Conservation (phyloP, 305 asterid genomes). For the Solanum hybrid region DNA sequence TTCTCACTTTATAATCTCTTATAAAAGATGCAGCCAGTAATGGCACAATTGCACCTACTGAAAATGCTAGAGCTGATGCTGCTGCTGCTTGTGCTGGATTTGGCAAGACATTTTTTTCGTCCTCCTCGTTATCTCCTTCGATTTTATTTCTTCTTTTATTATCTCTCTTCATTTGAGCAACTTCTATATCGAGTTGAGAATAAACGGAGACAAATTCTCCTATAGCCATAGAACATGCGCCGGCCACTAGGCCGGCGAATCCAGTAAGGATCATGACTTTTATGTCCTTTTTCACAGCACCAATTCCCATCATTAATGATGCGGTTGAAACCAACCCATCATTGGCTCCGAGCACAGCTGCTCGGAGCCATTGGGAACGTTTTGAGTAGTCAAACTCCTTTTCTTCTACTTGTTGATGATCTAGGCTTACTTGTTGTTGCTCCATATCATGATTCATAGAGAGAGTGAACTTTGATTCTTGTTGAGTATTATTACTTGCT, state of each 20-base stretch:
- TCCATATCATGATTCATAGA: constrained; percentile 16
- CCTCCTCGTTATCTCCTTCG: background rate
- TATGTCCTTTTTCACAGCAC: constrained; percentile 76
- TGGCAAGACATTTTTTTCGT: constrained; percentile 35
- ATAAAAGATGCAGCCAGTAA: constrained; percentile 77
- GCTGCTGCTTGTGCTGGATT: constrained; percentile 83
- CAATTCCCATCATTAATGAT: constrained; percentile 87
- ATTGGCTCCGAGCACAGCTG: constrained; percentile 92
- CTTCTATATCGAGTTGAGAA: constrained; percentile 77
- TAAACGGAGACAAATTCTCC: constrained; percentile 90
- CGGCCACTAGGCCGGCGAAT: constrained; percentile 86
- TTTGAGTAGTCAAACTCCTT: constrained; percentile 63
- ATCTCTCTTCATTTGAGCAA: constrained; percentile 57
- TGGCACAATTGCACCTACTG: constrained; percentile 82
- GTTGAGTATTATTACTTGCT: constrained; percentile 12
- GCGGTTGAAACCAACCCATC: constrained; percentile 92
- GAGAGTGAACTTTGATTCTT: constrained; percentile 22
- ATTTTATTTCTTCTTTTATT: constrained; percentile 17
- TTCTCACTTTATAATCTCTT: constrained; percentile 53
- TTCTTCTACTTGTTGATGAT: background rate
- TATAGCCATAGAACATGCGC: constrained; percentile 96
- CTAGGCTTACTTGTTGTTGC: constrained; percentile 15
- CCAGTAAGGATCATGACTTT: constrained; percentile 79
- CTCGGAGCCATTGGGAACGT: constrained; percentile 94
- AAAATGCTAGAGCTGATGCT: constrained; percentile 79